Conservation (phyloP, 2,329 filamentous ascomycete species). For the Colletotrichum zoysiae region DNA sequence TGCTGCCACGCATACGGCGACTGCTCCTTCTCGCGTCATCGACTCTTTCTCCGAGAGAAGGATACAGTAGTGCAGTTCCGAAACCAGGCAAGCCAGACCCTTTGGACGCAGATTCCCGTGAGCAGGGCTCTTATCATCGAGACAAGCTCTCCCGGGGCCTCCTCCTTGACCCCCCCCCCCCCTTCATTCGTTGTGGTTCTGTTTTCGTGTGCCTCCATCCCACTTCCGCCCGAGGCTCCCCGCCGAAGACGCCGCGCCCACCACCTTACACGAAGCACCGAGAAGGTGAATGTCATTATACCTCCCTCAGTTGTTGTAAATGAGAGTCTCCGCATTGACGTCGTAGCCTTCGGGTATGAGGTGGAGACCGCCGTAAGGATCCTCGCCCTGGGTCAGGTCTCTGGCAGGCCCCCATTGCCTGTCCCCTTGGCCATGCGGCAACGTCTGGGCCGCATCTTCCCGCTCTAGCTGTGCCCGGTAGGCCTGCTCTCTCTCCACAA, state of each 20-base stretch:
- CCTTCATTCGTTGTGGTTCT: background rate
- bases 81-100: background rate
- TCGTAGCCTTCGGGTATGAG: slow-evolving; percentile 33
- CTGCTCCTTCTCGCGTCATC: background rate
- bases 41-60: background rate
- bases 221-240: background rate
- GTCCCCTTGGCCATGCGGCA: slow-evolving; percentile 24
- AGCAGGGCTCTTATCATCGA: background rate
- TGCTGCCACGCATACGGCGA: background rate
- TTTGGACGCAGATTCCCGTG: background rate
- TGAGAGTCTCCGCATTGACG: slow-evolving; percentile 19
- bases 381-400: slow-evolving; percentile 2
- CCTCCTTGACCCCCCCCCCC: background rate
- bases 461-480: slow-evolving; percentile 45
- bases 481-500: slow-evolving; percentile 60
- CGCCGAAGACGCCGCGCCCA: background rate
- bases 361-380: slow-evolving; percentile 27
- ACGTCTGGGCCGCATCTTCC: slow-evolving; percentile 35
- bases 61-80: background rate
- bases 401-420: slow-evolving; percentile 31
- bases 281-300: background rate
- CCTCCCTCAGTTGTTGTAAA: slow-evolving; percentile 17
- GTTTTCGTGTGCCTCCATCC: background rate
- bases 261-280: background rate
- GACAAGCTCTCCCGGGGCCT: background rate